Evolutionary conservation across 1,284 basidiomycete species (phyloP).

Genomic region (Pseudozyma pruni): DNA sequence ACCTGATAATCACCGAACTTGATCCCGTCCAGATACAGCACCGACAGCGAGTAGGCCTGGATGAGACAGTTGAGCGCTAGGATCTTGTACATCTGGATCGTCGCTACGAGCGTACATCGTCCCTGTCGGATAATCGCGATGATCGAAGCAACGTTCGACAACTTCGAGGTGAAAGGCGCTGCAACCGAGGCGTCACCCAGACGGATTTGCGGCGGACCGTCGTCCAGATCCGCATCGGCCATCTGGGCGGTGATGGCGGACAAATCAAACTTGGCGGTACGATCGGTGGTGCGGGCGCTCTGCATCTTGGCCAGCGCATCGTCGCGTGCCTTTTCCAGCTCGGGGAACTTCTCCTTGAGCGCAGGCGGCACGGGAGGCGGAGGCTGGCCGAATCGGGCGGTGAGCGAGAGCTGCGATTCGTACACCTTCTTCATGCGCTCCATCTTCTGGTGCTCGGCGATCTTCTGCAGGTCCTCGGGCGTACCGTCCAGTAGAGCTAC

Average conservation of each 20-base stretch:
- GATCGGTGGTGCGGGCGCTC: constrained; percentile 48
- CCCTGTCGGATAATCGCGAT: constrained; percentile 65
- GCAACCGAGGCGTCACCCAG: constrained; percentile 66
- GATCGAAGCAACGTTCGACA: constrained; percentile 57
- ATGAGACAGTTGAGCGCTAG: constrained; percentile 67
- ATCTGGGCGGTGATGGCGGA: constrained; percentile 60
- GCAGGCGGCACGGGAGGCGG: constrained; percentile 63
- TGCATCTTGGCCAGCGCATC: constrained; percentile 59
- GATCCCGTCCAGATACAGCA: constrained; percentile 65
- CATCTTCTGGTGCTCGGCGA: constrained; percentile 64
- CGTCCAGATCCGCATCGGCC: constrained; percentile 63
- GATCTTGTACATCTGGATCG: constrained; percentile 68
- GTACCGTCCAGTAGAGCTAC: constrained; percentile 66
- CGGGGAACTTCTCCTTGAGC: constrained; percentile 61
- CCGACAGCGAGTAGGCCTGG: constrained; percentile 64
- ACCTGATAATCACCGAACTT: constrained; percentile 67
- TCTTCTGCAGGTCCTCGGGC: constrained; percentile 64
- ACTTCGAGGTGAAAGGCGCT: constrained; percentile 66
- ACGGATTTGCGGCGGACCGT: constrained; percentile 67
- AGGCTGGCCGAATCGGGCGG: constrained; percentile 56
- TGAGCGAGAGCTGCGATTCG: constrained; percentile 63
- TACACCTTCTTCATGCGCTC: constrained; percentile 67
- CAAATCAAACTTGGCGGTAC: constrained; percentile 63
- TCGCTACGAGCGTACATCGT: constrained; percentile 65
- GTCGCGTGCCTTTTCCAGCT: constrained; percentile 64